Conservation (phyloP, 2,329 filamentous ascomycete genomes). For the Fusarium sp. region DNA sequence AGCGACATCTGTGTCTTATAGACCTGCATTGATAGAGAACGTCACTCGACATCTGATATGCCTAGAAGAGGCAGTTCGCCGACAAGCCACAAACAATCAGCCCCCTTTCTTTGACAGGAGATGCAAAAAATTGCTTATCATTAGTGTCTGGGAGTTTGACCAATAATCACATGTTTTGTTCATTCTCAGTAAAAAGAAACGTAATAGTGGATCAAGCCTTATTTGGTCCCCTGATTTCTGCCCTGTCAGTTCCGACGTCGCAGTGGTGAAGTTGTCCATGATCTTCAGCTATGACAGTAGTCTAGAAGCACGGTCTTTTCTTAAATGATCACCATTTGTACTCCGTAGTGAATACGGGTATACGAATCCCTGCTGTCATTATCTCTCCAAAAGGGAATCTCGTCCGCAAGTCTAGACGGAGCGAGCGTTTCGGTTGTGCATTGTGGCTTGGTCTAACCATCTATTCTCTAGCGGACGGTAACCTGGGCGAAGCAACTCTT, state of each 20-base stretch:
- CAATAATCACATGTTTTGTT: not conserved
- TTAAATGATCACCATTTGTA: not conserved
- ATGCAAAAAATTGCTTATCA: not conserved
- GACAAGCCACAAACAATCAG: not conserved
- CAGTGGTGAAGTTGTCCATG: not conserved
- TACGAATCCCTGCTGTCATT: not conserved
- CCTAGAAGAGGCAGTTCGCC: not conserved
- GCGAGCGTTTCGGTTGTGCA: constrained; percentile 1
- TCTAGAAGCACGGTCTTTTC: not conserved
- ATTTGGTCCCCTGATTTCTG: not conserved
- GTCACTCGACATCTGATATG: not conserved
- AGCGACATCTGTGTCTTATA: not conserved
- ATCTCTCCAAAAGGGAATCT: constrained; percentile 20
- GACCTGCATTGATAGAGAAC: not conserved
- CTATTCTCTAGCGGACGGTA: not conserved
- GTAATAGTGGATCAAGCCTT: not conserved
- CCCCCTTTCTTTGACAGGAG: not conserved
- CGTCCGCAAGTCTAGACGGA: not conserved
- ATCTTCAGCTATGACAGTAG: not conserved
- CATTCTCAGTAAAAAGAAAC: not conserved
- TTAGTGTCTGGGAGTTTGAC: not conserved
- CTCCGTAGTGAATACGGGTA: not conserved
- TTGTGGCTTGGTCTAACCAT: not conserved
- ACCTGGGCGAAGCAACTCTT: not conserved
- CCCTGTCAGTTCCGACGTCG: not conserved